Evolutionary conservation across 148 eudicot genomes (phyloP).

Genomic region (Suaeda aralocaspica): DNA sequence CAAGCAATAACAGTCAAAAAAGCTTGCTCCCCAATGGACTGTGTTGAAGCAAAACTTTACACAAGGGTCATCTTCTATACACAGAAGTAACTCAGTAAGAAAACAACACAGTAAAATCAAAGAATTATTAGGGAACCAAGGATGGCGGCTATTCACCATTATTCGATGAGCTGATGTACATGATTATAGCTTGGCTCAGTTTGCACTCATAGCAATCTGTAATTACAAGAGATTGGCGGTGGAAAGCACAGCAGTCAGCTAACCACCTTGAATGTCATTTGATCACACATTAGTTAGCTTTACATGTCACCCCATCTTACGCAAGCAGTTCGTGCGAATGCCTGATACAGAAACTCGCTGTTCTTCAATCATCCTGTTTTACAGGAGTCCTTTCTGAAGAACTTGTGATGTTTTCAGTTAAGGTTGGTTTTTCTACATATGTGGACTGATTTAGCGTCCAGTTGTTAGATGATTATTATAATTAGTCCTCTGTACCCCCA

Average conservation of each 20-base stretch:
- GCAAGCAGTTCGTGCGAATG: conserved; percentile 22
- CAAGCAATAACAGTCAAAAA: not conserved
- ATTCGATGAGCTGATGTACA: conserved; percentile 23
- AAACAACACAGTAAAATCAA: conserved; percentile 3
- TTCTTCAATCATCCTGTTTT: conserved; percentile 14
- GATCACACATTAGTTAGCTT: conserved; percentile 8
- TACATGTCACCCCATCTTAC: conserved; percentile 18
- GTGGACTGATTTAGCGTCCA: conserved; percentile 10
- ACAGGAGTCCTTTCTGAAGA: conserved; percentile 12
- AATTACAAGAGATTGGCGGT: conserved; percentile 15
- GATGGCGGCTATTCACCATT: conserved; percentile 3
- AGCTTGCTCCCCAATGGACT: not conserved
- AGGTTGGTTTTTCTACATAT: not conserved
- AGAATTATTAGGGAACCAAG: not conserved
- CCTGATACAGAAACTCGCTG: conserved; percentile 9
- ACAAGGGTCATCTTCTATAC: conserved; percentile 9
- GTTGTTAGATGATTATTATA: conserved; percentile 26
- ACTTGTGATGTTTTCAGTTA: not conserved
- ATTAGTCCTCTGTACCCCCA: conserved; percentile 43
- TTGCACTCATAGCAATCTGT: conserved; percentile 9
- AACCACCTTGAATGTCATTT: conserved; percentile 2
- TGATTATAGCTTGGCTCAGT: conserved; percentile 11
- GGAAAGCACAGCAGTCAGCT: not conserved
- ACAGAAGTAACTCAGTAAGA: not conserved
- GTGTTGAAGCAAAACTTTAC: not conserved